Evolutionary conservation across 2,329 filamentous ascomycete genomes (phyloP).

Genomic region (Cercospora zeina): DNA sequence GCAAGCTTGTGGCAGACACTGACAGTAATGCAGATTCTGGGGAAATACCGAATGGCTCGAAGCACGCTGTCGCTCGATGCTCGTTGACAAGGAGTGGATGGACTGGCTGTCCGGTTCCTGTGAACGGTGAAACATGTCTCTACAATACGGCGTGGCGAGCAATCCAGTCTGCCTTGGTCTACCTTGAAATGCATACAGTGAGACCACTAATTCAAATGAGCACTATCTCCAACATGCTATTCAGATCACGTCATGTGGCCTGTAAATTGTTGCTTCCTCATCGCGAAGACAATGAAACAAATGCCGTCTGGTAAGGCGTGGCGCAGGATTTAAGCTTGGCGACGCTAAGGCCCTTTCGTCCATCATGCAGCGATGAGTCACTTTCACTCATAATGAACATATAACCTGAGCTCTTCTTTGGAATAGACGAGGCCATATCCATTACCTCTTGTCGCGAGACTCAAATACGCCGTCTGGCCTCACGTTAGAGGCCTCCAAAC

Average conservation of each 20-base stretch:
- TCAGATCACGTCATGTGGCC: no score
- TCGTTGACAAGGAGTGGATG: slow-evolving; percentile 25
- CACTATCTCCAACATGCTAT: no score
- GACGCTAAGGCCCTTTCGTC: neutral
- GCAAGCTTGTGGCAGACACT: neutral
- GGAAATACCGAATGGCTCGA: slow-evolving; percentile 36
- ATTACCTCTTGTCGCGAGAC: neutral
- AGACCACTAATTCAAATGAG: no score
- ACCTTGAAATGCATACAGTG: no score
- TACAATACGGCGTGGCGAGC: neutral
- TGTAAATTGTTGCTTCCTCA: no score
- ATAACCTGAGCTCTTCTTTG: neutral
- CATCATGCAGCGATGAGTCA: slow-evolving; percentile 5
- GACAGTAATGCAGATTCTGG: slow-evolving; percentile 24
- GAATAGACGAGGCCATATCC: neutral
- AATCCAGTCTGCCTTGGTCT: no score
- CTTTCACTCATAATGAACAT: neutral
- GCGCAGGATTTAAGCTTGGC: neutral
- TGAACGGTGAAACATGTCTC: neutral
- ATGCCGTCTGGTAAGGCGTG: neutral
- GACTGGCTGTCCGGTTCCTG: slow-evolving; percentile 13
- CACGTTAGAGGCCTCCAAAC: slow-evolving; percentile 17
- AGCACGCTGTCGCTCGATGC: slow-evolving; percentile 27
- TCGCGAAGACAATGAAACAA: no score
- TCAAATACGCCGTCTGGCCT: slow-evolving; percentile 16